A percentile compares a stretch with the other conserved stretches of the same genome.
These are phyloP conservation scores for Calonectria montana DNA, from an alignment of 2,329 filamentous ascomycete genomes.

Conservation along the genomic window DNA sequence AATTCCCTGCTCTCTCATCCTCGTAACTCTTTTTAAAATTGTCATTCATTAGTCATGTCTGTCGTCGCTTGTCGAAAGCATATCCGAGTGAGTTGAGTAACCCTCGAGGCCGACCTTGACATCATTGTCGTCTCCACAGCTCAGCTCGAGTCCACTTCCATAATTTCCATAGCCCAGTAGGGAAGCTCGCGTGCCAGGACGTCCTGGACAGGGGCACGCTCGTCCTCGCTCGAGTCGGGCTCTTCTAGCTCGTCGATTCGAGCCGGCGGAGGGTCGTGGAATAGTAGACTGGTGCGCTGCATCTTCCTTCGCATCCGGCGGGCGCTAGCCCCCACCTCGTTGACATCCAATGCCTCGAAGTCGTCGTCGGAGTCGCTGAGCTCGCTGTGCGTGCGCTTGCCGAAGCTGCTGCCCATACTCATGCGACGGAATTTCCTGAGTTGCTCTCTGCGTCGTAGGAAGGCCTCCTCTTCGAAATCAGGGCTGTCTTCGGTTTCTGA, in stretches of 20 bases:
- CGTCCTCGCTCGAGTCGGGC: slow-evolving; percentile 61
- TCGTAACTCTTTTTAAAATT: slow-evolving; percentile 28
- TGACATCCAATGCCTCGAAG: slow-evolving; percentile 53
- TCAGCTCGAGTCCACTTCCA: slow-evolving; percentile 59
- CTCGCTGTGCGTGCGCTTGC: slow-evolving; percentile 66
- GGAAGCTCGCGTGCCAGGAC: slow-evolving; percentile 61
- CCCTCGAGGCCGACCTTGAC: slow-evolving; percentile 29
- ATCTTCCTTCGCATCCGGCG: slow-evolving; percentile 60
- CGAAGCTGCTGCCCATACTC: slow-evolving; percentile 65
- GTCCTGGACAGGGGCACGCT: slow-evolving; percentile 52
- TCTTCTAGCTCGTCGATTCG: slow-evolving; percentile 67
- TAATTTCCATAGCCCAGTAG: slow-evolving; percentile 62
- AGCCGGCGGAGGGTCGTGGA: slow-evolving; percentile 61
- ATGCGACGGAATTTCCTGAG: slow-evolving; percentile 58
- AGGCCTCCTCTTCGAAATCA: slow-evolving; percentile 54
- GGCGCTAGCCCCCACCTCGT: slow-evolving; percentile 59
- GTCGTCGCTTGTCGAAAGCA: slow-evolving; percentile 29
- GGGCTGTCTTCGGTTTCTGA: slow-evolving; percentile 51
- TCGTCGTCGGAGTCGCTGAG: slow-evolving; percentile 63
- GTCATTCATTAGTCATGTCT: slow-evolving; percentile 39
- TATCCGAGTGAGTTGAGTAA: slow-evolving; percentile 20
- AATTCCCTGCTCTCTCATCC: slow-evolving; percentile 32
- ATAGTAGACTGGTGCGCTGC: slow-evolving; percentile 59
- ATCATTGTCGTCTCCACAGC: slow-evolving; percentile 12
- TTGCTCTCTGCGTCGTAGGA: slow-evolving; percentile 55